These are phyloP conservation scores for Camptophora hylomeconis DNA, from an alignment of 2,329 filamentous ascomycete genomes.

Conservation along the genomic window DNA sequence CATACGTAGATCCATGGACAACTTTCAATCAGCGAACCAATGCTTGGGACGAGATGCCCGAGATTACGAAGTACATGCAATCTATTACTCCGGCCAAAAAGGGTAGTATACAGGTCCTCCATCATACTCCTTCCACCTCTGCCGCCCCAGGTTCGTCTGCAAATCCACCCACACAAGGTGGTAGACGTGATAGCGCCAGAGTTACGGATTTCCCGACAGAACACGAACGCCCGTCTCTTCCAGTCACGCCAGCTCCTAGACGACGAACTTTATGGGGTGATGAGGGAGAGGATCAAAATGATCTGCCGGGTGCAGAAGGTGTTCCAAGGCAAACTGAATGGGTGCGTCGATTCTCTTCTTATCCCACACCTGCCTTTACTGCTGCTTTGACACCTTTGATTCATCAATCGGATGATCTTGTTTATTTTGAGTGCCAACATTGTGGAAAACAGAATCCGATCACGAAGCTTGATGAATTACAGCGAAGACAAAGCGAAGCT, in stretches of 20 bases:
- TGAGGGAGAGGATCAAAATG: slow-evolving; percentile 41
- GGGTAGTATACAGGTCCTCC: slow-evolving; percentile 32
- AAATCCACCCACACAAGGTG: slow-evolving; percentile 15
- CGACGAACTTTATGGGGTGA: slow-evolving; percentile 57
- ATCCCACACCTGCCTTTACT: slow-evolving; percentile 13
- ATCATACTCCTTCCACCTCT: slow-evolving; percentile 15
- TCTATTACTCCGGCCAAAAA: slow-evolving; percentile 51
- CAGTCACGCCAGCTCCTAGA: slow-evolving; percentile 78
- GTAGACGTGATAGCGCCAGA: slow-evolving; percentile 45
- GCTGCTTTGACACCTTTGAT: slow-evolving; percentile 9
- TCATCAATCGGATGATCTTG: too few relatives aligned
- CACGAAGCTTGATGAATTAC: slow-evolving; percentile 57
- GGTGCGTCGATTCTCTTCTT: slow-evolving; percentile 55
- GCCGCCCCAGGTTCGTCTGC: slow-evolving; percentile 8
- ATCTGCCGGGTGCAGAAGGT: slow-evolving; percentile 63
- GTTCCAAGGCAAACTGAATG: slow-evolving; percentile 82
- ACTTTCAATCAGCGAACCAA: slow-evolving; percentile 59
- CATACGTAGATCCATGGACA: slow-evolving; percentile 35
- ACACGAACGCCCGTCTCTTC: slow-evolving; percentile 70
- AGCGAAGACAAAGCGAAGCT: slow-evolving; percentile 50
- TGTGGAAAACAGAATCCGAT: slow-evolving; percentile 51
- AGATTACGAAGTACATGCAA: slow-evolving; percentile 79
- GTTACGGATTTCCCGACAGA: slow-evolving; percentile 81
- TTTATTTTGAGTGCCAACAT: slow-evolving; percentile 20
- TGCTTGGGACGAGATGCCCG: slow-evolving; percentile 84